Evolutionary conservation across 148 eudicot genomes (phyloP), one percentile per base, ranked within the genome.

Genomic region (Agrostemma githago): DNA sequence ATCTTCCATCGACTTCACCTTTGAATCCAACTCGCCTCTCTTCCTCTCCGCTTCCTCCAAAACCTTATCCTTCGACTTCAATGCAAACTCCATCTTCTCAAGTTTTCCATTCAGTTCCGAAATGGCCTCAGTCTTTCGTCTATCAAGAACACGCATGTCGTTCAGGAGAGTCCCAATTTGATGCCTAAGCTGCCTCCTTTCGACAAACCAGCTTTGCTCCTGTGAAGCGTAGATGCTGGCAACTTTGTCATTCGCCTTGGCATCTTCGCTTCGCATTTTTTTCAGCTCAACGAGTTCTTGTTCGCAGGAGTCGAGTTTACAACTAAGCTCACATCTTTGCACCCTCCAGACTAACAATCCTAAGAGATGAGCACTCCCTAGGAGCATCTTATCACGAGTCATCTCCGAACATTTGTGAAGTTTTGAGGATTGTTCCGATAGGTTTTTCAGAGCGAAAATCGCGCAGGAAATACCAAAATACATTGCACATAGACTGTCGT

Each of bases 191-290:
- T 83, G 85, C 80, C 83, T 90, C 73, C 88, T 87, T 79, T 92
- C 99, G 16, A 60, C 44, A 48, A 89, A 83, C 99, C 99, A 95
- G 53, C 82, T 64, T 79, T 92, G 99, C 76, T 95, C 94, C 71
- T 88, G 87, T 4, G 97, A 77, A 57, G 97, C 88, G 78, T 84
- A 88, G 51, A 95, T 90, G 15, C 97, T 74, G n/a, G 84, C 96
- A 8, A 95, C 99, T 80, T 81, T 92, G 80, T 92, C 96, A 68
- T 95, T 95, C 2, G 97, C 99, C 72, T 85, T 89, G 39, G 90
- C 97, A 70, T 95, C 99, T 74, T 95, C 99, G 15, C 83, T 84
- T 72, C 99, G 84, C 68, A 67, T 73, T 38, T 63, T 81, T 82
- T 84, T 92, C 77, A 95, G 75, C 76, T 87, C 91, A 40, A 78